Base-by-base conservation (phyloP, 805 yeast genomes). In the Candida ascalaphidarum region DNA sequence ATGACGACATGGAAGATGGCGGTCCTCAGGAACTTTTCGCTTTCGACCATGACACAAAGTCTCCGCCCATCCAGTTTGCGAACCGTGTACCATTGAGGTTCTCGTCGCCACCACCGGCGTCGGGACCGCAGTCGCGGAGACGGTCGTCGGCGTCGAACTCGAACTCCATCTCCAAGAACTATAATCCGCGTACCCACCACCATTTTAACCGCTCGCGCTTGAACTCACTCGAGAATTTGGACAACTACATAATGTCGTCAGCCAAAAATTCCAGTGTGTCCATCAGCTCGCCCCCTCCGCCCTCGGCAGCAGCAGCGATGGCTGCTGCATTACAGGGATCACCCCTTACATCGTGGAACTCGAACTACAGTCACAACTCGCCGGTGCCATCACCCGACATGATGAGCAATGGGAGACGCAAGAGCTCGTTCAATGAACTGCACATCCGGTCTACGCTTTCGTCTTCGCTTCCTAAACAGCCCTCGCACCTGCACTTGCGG, bases 361-460 rank as follows among this genome's bases (percentile, higher is more conserved):
- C 18, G 3, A 33, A 28, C 24, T 30, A 36, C 22, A 22, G 27
- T 9, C 33, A 35, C 23, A 30, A 30, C 11, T 13, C 28, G 18
- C n/a, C n/a, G n/a, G n/a, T n/a, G n/a, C n/a, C n/a, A n/a, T n/a
- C n/a, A 4, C 29, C 45, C 9, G 44, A 48, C 2, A 34, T 48
- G 16, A 34, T 35, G 17, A 27, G 32, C 6, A 17, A 17, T n/a
- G 41, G 30, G 7, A 41, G 45, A 14, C 44, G 64, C 23, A 38
- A 68, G 23, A 59, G 58, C 32, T 58, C 65, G 11, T 62, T 61
- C 36, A 62, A 61, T 40, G 69, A 62, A 40, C 50, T 59, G 6
- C 57, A 58, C 32, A 46, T 68, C 22, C 63, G 68, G 29, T 60
- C 67, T 3, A 65, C 63, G 25, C 37, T 65, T 20, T 41, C 63